Base-by-base conservation (phyloP, 352 stramenopile genomes). In the Globisporangium polare region DNA sequence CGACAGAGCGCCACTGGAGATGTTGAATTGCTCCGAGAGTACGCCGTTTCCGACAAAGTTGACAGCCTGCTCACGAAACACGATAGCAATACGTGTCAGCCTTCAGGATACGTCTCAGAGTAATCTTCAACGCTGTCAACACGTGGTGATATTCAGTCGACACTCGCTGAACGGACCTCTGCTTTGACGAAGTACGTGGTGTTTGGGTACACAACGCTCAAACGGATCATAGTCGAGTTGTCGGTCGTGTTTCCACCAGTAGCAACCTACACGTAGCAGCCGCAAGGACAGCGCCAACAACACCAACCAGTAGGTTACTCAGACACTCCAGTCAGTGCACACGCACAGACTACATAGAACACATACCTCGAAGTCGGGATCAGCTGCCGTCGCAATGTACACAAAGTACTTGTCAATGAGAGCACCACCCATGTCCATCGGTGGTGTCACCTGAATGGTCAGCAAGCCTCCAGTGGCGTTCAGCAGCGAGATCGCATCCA, bases 391-490 rank as follows among this genome's bases (percentile, higher is more conserved):
- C 15, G 46, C 52, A 20, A 61, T n/a, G 17, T 65, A 67, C 10
- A 74, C 62, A 2, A 66, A 18, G 29, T 80, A 90, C 9, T 70
- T 72, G 0, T 47, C 50, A 24, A 87, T 66, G n/a, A 66, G n/a
- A 6, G 69, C 47, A 8, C 78, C 80, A 24, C 80, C 80, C 6
- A 41, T 65, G 31, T 90, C 80, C 12, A 73, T 57, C 4, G 80
- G 74, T 0, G 67, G 24, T 0, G 22, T 24, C 1, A 90, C 58
- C 12, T 27, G 45, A 2, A 90, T 20, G 2, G 64, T 72, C 5
- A 90, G 53, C 33, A 86, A 56, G 3, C 80, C 80, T 3, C 80
- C 80, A 0, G 80, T 90, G 3, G 62, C 60, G 52, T 66, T 62
- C 1, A 73, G 2, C 2, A 84, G 57, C 4, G 29, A n/a, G 26